These are phyloP conservation scores for Triadica sebifera DNA, from an alignment of 345 rosid genomes.

Conservation along the genomic window DNA sequence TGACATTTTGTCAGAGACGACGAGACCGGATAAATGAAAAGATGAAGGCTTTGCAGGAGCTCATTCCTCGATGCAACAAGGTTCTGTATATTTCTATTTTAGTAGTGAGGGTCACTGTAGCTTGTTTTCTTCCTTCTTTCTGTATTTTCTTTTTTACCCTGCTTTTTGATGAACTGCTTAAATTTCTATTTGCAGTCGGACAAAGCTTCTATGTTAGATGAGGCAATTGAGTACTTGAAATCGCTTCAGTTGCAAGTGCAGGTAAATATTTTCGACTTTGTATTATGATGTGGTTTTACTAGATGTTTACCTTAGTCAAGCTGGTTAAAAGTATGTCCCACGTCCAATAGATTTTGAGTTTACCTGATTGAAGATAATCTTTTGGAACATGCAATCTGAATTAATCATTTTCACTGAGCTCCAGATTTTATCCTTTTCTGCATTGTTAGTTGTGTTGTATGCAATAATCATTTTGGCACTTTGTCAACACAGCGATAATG, in stretches of 20 bases:
- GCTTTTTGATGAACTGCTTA: neutral
- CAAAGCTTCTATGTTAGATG: constrained; percentile 92
- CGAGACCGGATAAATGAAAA: constrained; percentile 90
- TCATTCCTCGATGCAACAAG: constrained; percentile 89
- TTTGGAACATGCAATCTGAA: neutral
- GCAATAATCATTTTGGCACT: neutral
- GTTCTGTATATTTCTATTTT: constrained; percentile 29
- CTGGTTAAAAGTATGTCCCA: neutral
- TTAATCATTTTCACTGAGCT: neutral
- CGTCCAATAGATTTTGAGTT: neutral
- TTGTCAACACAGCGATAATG: neutral
- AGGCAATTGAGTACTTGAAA: constrained; percentile 86
- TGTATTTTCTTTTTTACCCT: neutral
- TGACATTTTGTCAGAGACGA: constrained; percentile 51
- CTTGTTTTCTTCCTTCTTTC: neutral
- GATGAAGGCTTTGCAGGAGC: constrained; percentile 84
- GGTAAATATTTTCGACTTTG: constrained; percentile 29
- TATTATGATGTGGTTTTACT: neutral
- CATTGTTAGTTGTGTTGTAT: neutral
- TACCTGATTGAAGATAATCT: neutral
- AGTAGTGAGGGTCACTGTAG: neutral
- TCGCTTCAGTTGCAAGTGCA: constrained; percentile 93
- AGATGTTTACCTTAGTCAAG: neutral
- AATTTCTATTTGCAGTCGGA: constrained; percentile 55
- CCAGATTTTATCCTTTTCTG: neutral